Evolutionary conservation across 768 basidiomycete species (phyloP).

Genomic region (Lenzites betulinus): DNA sequence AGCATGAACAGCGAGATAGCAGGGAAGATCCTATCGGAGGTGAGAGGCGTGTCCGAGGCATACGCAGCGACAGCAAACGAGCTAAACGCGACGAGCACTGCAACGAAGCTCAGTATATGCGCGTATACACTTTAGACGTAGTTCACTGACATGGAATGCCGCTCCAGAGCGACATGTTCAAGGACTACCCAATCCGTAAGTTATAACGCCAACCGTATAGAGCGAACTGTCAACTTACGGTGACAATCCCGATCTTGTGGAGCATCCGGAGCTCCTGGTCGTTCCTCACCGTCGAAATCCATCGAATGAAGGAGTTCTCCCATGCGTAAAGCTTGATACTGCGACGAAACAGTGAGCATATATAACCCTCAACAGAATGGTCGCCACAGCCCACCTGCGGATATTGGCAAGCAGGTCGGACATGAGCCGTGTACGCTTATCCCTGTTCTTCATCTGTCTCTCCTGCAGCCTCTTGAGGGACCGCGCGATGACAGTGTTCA

Average conservation of each 20-base stretch:
- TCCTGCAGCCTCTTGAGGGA: constrained; percentile 77
- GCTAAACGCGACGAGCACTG: constrained; percentile 76
- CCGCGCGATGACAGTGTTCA: constrained; percentile 73
- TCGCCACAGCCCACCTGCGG: constrained; percentile 55
- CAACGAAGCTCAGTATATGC: neutral
- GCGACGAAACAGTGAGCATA: neutral
- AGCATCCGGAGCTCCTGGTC: constrained; percentile 82
- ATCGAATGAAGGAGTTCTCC: constrained; percentile 88
- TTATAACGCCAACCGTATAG: neutral
- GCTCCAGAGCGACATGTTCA: constrained; percentile 64
- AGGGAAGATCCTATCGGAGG: constrained; percentile 94
- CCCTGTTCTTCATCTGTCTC: constrained; percentile 92
- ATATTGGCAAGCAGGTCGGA: constrained; percentile 93
- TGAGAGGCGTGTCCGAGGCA: constrained; percentile 67
- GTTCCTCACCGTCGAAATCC: constrained; percentile 79
- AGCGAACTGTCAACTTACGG: constrained; percentile 41
- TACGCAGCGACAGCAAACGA: constrained; percentile 76
- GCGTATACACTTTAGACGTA: neutral
- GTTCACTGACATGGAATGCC: constrained; percentile 55
- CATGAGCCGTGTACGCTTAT: constrained; percentile 84
- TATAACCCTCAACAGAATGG: neutral
- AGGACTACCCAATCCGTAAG: constrained; percentile 39
- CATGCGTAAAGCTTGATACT: constrained; percentile 93
- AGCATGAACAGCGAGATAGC: constrained; percentile 89
- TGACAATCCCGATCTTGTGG: constrained; percentile 75